Base-by-base conservation (phyloP, 352 stramenopile genomes). In the Globisporangium mamillatum region DNA sequence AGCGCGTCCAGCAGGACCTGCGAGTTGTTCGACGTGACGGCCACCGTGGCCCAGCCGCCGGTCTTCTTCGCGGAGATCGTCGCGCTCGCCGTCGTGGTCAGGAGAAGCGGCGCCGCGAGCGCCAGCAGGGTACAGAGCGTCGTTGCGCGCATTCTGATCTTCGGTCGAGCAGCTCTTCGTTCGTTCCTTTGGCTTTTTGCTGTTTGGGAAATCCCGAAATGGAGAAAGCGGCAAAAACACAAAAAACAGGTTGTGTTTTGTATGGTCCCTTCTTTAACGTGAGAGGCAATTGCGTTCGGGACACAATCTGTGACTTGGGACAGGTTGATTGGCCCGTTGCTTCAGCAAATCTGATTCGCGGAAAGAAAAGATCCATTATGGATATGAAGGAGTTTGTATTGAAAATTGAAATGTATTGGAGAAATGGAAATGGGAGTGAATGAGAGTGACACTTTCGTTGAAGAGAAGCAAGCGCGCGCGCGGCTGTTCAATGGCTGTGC, bases 1-100 rank as follows among this genome's bases (percentile, higher is more conserved):
- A 71, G 34, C 34, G 66, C 66, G 25, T 53, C 20, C 46, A 62
- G 22, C 27, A 69, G 64, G 25, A 58, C 64, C 64, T 63, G 41
- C 44, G n/a, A 27, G 55, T 50, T 36, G 4, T 27, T 22, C 4
- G 10, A n/a, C 34, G 63, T 61, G 41, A 69, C 64, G 12, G 38
- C 29, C n/a, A 22, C 56, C 3, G 32, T 8, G 18, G 16, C 3
- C 64, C 64, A 69, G 12, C 29, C 44, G 55, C 64, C 64, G n/a
- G 36, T 29, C 46, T 24, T 59, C 20, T 22, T 18, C 55, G 34
- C 55, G 9, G 29, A 24, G 16, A n/a, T 41, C 18, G 12, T 60
- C 8, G 54, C 54, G 10, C 29, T 0, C 55, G 20, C 24, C 55
- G 29, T 61, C 29, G 24, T 48, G 18, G 29, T 41, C 16, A 44